Conservation (phyloP, 129 eudicot genomes). For the Artemisia argyi region DNA sequence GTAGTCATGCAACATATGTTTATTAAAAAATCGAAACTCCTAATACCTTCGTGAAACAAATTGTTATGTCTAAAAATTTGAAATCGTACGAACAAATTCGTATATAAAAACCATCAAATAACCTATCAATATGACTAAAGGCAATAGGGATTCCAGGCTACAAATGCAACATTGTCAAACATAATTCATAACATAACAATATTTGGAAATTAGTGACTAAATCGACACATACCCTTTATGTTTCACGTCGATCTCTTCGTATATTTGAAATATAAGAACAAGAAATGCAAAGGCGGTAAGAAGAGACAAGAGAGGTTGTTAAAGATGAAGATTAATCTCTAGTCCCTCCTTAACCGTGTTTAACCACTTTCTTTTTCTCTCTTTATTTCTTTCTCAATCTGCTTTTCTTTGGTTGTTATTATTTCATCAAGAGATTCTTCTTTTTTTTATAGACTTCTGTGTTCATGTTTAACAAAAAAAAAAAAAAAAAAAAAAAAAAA, state of each 20-base stretch:
- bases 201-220: background rate
- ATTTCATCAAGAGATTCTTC: background rate
- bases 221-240: constrained; percentile 24
- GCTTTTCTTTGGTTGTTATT: constrained; percentile 11
- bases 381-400: background rate
- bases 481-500: background rate
- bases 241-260: constrained; percentile 12
- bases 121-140: background rate
- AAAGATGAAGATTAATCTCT: no score
- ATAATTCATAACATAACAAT: background rate
- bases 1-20: background rate
- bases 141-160: background rate
- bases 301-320: no score
- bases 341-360: constrained; percentile 33
- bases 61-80: background rate
- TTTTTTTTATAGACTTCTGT: background rate
- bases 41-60: background rate
- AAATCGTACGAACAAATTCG: background rate
- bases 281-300: constrained; percentile 7
- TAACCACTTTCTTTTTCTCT: constrained; percentile 9
- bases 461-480: background rate
- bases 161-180: background rate
- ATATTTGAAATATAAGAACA: background rate
- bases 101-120: background rate
- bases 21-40: background rate